Percentiles rank a stretch among this genome's conserved stretches.
Evolutionary conservation across 2,329 filamentous ascomycete genomes (phyloP).

Genomic region (Aspergillus quadrilineatus): DNA sequence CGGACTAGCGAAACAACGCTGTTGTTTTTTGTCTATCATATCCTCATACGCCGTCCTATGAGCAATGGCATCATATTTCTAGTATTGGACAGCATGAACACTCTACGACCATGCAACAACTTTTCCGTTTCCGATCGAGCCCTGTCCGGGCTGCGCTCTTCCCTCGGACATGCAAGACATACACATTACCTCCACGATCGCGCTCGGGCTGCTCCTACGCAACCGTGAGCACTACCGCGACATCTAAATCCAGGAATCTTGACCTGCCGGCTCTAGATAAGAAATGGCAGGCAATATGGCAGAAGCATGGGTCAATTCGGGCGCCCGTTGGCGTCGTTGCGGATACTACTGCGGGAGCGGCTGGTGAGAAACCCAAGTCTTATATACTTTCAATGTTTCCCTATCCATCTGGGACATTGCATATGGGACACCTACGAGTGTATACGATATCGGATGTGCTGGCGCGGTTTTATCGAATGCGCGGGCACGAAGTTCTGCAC

Average conservation of each 20-base stretch:
- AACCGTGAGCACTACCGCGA: slow-evolving; percentile 22
- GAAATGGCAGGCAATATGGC: slow-evolving; percentile 58
- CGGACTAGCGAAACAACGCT: background rate
- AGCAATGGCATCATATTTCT: slow-evolving; percentile 1
- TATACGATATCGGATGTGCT: slow-evolving; percentile 89
- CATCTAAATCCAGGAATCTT: slow-evolving; percentile 28
- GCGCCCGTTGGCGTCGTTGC: slow-evolving; percentile 3
- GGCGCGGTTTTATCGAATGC: slow-evolving; percentile 71
- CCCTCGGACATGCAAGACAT: slow-evolving; percentile 20
- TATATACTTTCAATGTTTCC: slow-evolving; percentile 92
- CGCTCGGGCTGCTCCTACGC: slow-evolving; percentile 8
- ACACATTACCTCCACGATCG: slow-evolving; percentile 14
- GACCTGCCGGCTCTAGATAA: slow-evolving; percentile 50
- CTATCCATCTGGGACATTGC: slow-evolving; percentile 82
- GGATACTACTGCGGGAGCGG: background rate
- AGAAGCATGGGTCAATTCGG: slow-evolving; percentile 17
- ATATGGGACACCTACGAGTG: slow-evolving; percentile 82
- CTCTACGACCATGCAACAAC: slow-evolving; percentile 27
- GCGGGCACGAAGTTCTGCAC: slow-evolving; percentile 72
- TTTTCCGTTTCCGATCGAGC: slow-evolving; percentile 29
- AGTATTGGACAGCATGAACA: slow-evolving; percentile 23
- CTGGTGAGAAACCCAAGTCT: slow-evolving; percentile 40
- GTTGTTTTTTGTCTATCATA: background rate
- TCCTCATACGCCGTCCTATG: background rate
- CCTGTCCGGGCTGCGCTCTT: slow-evolving; percentile 19